Evolutionary conservation across 2,329 filamentous ascomycete genomes (phyloP).

Genomic region (Cordyceps fumosorosea): DNA sequence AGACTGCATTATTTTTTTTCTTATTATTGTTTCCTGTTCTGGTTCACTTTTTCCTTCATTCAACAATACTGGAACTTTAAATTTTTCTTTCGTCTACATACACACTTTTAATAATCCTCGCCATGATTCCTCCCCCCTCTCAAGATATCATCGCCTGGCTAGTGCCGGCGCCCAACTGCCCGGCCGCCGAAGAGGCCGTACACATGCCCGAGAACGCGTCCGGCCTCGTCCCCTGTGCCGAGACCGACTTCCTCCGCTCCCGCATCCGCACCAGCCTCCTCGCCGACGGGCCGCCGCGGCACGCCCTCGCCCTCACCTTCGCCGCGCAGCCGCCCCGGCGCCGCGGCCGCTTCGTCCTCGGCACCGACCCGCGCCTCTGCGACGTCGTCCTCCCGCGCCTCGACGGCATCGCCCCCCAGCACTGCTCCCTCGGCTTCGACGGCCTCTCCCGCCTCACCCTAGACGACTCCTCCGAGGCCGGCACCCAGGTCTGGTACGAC

Average conservation of each 20-base stretch:
- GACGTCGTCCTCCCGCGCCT: slow-evolving; percentile 31
- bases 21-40: neutral
- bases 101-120: neutral
- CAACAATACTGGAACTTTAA: neutral
- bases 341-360: slow-evolving; percentile 31
- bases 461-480: slow-evolving; percentile 30
- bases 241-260: slow-evolving; percentile 22
- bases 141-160: slow-evolving; percentile 34
- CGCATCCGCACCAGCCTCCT: slow-evolving; percentile 22
- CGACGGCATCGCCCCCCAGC: slow-evolving; percentile 28
- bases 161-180: slow-evolving; percentile 29
- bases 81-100: neutral
- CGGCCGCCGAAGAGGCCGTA: slow-evolving; percentile 27
- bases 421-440: slow-evolving; percentile 35
- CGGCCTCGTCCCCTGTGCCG: slow-evolving; percentile 21
- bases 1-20: neutral
- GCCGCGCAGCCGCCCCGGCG: slow-evolving; percentile 24
- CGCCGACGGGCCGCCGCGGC: slow-evolving; percentile 17
- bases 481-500: slow-evolving; percentile 38
- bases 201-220: slow-evolving; percentile 26
- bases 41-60: neutral
- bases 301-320: slow-evolving; percentile 32
- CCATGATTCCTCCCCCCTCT: slow-evolving; percentile 14
- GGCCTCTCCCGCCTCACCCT: slow-evolving; percentile 31
- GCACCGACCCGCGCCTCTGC: slow-evolving; percentile 29